Base-by-base conservation (phyloP, 225 moss, liverwort and hornwort genomes). In the Physcomitrium patens region DNA sequence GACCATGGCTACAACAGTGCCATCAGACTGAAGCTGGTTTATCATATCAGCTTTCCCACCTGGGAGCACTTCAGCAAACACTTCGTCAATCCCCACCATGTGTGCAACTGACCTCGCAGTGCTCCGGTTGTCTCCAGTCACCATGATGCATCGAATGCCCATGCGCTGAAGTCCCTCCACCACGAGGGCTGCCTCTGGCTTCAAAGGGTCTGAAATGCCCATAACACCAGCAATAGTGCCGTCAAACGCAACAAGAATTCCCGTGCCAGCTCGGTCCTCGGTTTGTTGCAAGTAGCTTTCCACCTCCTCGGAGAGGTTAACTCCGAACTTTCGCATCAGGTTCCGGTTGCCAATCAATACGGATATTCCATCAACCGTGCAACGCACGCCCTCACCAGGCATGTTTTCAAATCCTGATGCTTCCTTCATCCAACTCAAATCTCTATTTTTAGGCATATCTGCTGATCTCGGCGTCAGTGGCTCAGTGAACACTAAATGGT, bases 81-180 rank as follows among this genome's bases (percentile, higher is more conserved):
- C 91, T 72, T 93, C 83, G 1, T 85, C 89, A 43, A 95, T 95
- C 16, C 95, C 95, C 1, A 91, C 93, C 42, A 86, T 72, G 60
- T 78, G 78, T 5, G 93, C 96, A 12, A 96, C 91, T 7, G 91
- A 91, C 57, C 82, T 82, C 1, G 96, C 93, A 48, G 96, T 91
- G 68, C 91, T 76, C 75, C 86, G 82, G 66, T 96, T 96, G 78
- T 96, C 96, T 10, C 96, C 96, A 0, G 96, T 96, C 44, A 96
- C 85, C 81, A 93, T 84, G 1, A 96, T 78, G 16, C 91, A 91
- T 45, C 85, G 90, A 65, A 96, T 91, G 82, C 93, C 87, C 96
- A 96, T 93, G 56, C 89, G 87, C 68, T 81, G 90, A 0, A 96
- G 82, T 5, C 89, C 96, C 46, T 86, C 82, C 22, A 96, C 89